These are phyloP conservation scores for Venustampulla echinocandica DNA, from an alignment of 495 filamentous ascomycete species.

Conservation along the genomic window DNA sequence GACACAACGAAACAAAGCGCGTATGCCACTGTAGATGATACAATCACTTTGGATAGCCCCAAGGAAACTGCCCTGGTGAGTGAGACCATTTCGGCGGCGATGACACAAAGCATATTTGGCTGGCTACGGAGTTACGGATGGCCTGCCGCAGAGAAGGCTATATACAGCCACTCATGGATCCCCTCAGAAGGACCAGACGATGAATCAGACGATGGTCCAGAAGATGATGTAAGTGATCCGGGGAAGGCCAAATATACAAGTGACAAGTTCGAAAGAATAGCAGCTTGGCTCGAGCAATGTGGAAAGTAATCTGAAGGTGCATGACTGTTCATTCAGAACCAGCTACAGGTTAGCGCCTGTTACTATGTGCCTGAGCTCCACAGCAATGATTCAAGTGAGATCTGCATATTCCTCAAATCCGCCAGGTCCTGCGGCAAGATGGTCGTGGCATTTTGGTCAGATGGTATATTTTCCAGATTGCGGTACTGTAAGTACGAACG, in stretches of 20 bases:
- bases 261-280: neutral
- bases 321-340: neutral
- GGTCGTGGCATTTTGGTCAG: neutral
- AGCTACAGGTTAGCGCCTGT: neutral
- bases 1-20: neutral
- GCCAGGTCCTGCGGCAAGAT: conserved; percentile 1
- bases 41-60: neutral
- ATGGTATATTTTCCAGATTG: neutral
- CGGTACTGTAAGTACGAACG: neutral
- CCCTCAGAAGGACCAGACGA: conserved; percentile 1
- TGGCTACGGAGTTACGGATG: conserved; percentile 1
- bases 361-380: neutral
- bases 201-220: neutral
- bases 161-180: conserved; percentile 2
- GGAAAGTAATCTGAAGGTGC: neutral
- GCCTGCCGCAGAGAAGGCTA: neutral
- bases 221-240: conserved; percentile 1
- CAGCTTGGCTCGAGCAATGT: conserved; percentile 1
- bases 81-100: neutral
- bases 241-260: neutral
- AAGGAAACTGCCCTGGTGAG: neutral
- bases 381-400: conserved; percentile 1
- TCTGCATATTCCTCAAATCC: conserved; percentile 5
- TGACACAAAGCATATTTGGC: conserved; percentile 1
- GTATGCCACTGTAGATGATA: neutral